These are phyloP conservation scores for Trichoderma asperellum DNA, from an alignment of 2,329 filamentous ascomycete species.

Conservation along the genomic window DNA sequence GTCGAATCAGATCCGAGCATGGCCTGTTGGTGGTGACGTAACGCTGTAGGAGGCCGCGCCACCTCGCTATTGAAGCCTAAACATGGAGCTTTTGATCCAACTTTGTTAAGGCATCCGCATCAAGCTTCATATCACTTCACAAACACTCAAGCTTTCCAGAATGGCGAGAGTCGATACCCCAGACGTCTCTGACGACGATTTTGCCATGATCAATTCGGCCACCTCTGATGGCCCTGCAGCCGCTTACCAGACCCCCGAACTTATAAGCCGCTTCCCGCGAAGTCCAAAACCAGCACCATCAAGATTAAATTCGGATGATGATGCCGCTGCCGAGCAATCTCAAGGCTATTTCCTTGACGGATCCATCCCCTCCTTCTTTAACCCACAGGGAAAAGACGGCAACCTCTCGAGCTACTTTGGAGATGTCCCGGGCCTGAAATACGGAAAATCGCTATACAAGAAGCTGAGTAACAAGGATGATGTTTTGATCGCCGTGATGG, in stretches of 20 bases:
- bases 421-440: background rate
- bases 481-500: slow-evolving; percentile 15
- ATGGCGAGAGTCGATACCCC: slow-evolving; percentile 3
- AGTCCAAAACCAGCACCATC: background rate
- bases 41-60: slow-evolving; percentile 1
- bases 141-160: background rate
- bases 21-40: slow-evolving; percentile 6
- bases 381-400: background rate
- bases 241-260: slow-evolving; percentile 13
- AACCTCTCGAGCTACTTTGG: background rate
- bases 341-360: background rate
- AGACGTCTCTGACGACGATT: slow-evolving; percentile 16
- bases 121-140: background rate
- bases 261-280: slow-evolving; percentile 7
- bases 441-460: slow-evolving; percentile 3
- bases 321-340: background rate
- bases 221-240: background rate
- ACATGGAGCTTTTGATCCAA: background rate
- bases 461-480: slow-evolving; percentile 7
- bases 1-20: background rate
- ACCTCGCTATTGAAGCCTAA: slow-evolving; percentile 5
- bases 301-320: background rate
- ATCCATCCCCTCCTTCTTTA: background rate
- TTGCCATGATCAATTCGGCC: slow-evolving; percentile 15
- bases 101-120: background rate